Conservation (phyloP, 1,284 basidiomycete species). For the Ceratobasidium papillatum region DNA sequence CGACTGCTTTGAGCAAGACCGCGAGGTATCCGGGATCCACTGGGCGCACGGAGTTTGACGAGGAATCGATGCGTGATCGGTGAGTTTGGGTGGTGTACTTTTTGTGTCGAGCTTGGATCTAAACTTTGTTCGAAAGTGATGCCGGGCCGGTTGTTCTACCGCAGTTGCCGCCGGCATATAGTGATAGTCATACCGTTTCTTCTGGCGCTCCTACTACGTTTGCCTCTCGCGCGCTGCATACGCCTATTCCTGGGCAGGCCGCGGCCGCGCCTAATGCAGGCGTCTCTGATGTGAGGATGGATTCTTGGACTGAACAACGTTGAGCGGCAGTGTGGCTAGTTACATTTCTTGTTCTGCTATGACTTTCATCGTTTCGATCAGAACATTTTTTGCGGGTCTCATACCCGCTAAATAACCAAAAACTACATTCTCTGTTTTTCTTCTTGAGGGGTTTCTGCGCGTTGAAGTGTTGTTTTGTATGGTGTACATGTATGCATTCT, state of each 20-base stretch:
- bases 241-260: background rate
- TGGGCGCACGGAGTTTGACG: constrained; percentile 42
- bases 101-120: background rate
- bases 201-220: background rate
- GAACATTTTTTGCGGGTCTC: too few species aligned
- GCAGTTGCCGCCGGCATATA: constrained; percentile 16
- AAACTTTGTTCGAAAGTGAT: background rate
- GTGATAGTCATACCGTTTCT: background rate
- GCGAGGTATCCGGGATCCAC: background rate
- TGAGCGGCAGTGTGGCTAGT: background rate
- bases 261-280: background rate
- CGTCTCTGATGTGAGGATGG: background rate
- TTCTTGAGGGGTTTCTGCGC: too few species aligned
- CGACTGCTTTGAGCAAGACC: background rate
- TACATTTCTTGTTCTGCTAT: too few species aligned
- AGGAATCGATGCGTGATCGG: constrained; percentile 38
- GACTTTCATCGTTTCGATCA: too few species aligned
- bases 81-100: background rate
- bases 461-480: too few species aligned
- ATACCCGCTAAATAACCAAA: too few species aligned
- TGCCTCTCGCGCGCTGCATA: background rate
- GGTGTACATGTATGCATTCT: too few species aligned
- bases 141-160: constrained; percentile 3
- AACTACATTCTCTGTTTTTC: too few species aligned
- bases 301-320: background rate